Percentiles rank a stretch among this genome's conserved stretches.
Conservation (phyloP, 1,284 basidiomycete genomes). For the Ceratorhiza oryzae-sativae region DNA sequence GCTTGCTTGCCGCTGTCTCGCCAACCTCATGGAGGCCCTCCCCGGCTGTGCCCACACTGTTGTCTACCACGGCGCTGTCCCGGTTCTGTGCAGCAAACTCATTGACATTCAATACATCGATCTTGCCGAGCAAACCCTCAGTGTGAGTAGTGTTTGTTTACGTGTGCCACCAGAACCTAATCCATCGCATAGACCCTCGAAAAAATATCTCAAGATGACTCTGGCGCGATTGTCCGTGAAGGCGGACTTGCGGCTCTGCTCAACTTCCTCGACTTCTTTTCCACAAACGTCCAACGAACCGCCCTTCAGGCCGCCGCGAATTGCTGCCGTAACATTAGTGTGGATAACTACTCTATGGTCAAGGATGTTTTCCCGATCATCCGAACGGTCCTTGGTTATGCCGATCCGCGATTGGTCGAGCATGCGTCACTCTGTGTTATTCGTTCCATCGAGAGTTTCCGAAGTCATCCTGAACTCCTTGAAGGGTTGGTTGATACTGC, state of each 20-base stretch:
- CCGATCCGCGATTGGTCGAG: conserved; percentile 93
- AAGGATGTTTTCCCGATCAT: conserved; percentile 90
- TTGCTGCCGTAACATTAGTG: conserved; percentile 88
- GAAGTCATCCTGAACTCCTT: conserved; percentile 81
- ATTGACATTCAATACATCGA: conserved; percentile 97
- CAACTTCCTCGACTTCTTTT: conserved; percentile 96
- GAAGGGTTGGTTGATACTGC: conserved; percentile 84
- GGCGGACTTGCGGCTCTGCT: conserved; percentile 89
- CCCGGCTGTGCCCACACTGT: conserved; percentile 94
- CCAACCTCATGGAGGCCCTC: conserved; percentile 95
- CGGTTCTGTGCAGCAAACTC: conserved; percentile 92
- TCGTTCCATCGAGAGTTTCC: conserved; percentile 89
- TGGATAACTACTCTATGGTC: conserved; percentile 88
- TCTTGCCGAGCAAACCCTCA: conserved; percentile 93
- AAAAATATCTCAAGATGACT: conserved; percentile 96
- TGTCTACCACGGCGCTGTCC: conserved; percentile 94
- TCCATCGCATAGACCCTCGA: conserved; percentile 77
- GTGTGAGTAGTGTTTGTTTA: conserved; percentile 65
- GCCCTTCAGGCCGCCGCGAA: conserved; percentile 96
- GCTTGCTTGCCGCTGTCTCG: conserved; percentile 91
- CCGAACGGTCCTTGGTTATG: conserved; percentile 86
- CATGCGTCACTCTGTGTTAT: conserved; percentile 93
- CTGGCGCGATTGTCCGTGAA: conserved; percentile 91
- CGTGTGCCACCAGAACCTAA: conserved; percentile 40
- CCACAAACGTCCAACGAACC: conserved; percentile 93